Conservation (phyloP, 805 yeast species). For the Hyphopichia homilentoma region DNA sequence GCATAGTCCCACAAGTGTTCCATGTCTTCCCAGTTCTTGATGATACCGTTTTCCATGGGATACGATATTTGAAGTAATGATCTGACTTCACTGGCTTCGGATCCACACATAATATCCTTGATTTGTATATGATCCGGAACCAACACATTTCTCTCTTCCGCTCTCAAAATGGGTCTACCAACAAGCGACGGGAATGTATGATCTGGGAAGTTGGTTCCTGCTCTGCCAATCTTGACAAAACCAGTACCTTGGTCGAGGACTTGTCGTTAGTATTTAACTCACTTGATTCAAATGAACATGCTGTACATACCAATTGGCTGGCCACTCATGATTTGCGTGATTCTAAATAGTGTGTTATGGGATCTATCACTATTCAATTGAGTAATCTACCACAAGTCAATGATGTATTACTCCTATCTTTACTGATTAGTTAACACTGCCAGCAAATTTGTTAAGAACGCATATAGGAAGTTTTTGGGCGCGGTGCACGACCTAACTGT, state of each 20-base stretch:
- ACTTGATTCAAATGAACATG: background rate
- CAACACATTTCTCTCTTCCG: conserved; percentile 75
- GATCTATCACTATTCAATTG: too few species aligned
- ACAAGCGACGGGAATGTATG: conserved; percentile 88
- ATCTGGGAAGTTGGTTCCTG: conserved; percentile 96
- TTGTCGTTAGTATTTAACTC: conserved; percentile 15
- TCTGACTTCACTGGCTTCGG: conserved; percentile 88
- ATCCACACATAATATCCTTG: conserved; percentile 97
- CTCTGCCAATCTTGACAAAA: conserved; percentile 94
- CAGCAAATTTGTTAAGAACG: too few species aligned
- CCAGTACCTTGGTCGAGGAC: conserved; percentile 99
- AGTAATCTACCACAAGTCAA: too few species aligned
- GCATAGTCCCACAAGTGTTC: conserved; percentile 98
- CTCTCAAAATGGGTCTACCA: conserved; percentile 94
- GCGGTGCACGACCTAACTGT: too few species aligned
- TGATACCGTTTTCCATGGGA: conserved; percentile 98
- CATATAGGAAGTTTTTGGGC: too few species aligned
- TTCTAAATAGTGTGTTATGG: too few species aligned
- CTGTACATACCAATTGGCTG: conserved; percentile 28
- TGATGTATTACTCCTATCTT: too few species aligned
- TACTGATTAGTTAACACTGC: too few species aligned
- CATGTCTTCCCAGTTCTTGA: conserved; percentile 98
- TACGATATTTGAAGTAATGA: conserved; percentile 89
- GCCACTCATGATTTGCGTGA: conserved; percentile 26
- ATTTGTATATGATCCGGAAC: conserved; percentile 64